phyloP scores from a whole-genome alignment of 2,329 filamentous ascomycete genomes.

The Rhinocladiella mackenziei region DNA sequence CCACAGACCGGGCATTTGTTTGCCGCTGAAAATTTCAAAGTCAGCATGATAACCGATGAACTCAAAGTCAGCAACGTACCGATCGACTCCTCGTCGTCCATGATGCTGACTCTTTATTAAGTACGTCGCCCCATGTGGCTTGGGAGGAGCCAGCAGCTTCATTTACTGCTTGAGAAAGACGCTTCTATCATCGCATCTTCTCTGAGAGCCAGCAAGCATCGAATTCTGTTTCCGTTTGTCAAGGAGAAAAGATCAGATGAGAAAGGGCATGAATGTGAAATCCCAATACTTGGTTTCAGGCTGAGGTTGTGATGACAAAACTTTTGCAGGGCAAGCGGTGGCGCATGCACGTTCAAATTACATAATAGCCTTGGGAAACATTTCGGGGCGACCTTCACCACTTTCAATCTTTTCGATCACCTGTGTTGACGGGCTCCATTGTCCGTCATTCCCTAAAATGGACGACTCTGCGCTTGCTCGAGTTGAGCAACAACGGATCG shows the following conservation, averaged over 20 bases:
- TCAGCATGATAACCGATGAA: background rate
- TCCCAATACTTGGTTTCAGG: too few relatives aligned
- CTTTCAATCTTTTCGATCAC: background rate
- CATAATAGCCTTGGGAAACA: background rate
- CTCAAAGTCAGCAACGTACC: constrained; percentile 4
- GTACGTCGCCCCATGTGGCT: background rate
- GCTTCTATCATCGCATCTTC: too few relatives aligned
- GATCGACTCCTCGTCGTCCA: constrained; percentile 21
- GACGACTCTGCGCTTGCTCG: constrained; percentile 55
- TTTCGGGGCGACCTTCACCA: background rate
- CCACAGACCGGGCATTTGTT: constrained; percentile 85
- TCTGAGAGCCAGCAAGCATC: too few relatives aligned
- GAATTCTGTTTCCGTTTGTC: too few relatives aligned
- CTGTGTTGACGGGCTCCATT: background rate
- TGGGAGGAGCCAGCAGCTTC: too few relatives aligned
- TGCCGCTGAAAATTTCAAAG: constrained; percentile 4
- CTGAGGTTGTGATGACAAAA: background rate
- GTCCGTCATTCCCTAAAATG: constrained; percentile 17
- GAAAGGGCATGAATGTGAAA: too few relatives aligned
- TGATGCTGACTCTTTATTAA: constrained; percentile 6
- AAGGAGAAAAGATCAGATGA: too few relatives aligned
- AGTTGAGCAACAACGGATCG: constrained; percentile 69
- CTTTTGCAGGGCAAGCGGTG: background rate
- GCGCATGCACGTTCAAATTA: background rate
- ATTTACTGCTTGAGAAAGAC: too few relatives aligned